A percentile compares a stretch with the other conserved stretches of the same genome.
Evolutionary conservation across 495 filamentous ascomycete species (phyloP).

Genomic region (Penicillium mononematosum): DNA sequence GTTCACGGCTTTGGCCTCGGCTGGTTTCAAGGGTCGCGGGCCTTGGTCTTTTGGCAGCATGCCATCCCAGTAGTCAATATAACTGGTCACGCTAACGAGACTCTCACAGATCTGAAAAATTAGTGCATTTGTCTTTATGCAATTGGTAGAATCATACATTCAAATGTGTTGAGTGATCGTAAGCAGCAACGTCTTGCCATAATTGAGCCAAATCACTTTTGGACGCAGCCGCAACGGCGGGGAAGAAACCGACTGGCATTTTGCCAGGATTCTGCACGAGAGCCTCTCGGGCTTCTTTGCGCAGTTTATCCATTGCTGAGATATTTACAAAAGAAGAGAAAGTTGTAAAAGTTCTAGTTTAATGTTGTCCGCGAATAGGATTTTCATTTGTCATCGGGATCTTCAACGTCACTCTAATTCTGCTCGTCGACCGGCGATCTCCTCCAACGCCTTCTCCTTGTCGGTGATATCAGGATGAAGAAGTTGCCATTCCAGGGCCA

Average conservation of each 20-base stretch:
- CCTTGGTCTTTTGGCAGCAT: slow-evolving; percentile 18
- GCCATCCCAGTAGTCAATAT: slow-evolving; percentile 22
- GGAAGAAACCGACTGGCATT: slow-evolving; percentile 7
- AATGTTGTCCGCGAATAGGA: neutral
- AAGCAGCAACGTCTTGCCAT: slow-evolving; percentile 34
- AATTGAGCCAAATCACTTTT: slow-evolving; percentile 24
- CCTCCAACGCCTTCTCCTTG: slow-evolving; percentile 61
- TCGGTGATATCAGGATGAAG: slow-evolving; percentile 65
- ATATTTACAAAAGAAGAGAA: slow-evolving; percentile 2
- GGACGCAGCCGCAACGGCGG: slow-evolving; percentile 1
- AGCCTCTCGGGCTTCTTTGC: slow-evolving; percentile 30
- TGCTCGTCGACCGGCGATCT: slow-evolving; percentile 52
- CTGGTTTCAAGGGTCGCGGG: slow-evolving; percentile 16
- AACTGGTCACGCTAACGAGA: slow-evolving; percentile 30
- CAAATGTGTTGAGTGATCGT: slow-evolving; percentile 20
- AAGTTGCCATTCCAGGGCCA: slow-evolving; percentile 82
- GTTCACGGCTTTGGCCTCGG: slow-evolving; percentile 30
- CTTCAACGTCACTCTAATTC: slow-evolving; percentile 52
- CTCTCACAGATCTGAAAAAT: slow-evolving; percentile 31
- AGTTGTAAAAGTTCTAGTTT: neutral
- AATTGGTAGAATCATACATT: slow-evolving; percentile 20
- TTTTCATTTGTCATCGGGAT: slow-evolving; percentile 17
- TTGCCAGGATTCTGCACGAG: slow-evolving; percentile 20
- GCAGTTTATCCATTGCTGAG: slow-evolving; percentile 35
- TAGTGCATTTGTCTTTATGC: slow-evolving; percentile 2